phyloP scores from a whole-genome alignment of 148 eudicot species.

The Camellia lanceoleosa region DNA sequence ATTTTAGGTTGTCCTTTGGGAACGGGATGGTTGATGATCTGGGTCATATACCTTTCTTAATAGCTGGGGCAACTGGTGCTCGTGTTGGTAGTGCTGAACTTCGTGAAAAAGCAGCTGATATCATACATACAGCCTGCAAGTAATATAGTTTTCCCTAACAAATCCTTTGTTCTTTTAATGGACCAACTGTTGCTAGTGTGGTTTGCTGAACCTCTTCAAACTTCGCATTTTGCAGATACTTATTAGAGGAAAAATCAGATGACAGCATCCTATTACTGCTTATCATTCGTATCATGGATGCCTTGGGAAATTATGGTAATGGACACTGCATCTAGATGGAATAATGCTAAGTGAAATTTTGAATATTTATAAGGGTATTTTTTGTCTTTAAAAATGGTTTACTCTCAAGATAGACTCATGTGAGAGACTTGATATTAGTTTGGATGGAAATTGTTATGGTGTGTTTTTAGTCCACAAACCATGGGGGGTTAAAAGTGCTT shows the following conservation, averaged over 20 bases:
- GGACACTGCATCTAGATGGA: constrained; percentile 9
- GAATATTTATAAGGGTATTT: too few species aligned
- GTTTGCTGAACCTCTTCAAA: constrained; percentile 25
- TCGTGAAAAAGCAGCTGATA: constrained; percentile 82
- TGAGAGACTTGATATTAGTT: too few species aligned
- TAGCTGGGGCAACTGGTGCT: constrained; percentile 89
- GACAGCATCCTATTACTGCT: constrained; percentile 90
- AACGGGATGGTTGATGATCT: constrained; percentile 55
- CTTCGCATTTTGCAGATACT: constrained; percentile 48
- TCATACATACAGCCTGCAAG: constrained; percentile 85
- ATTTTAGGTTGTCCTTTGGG: constrained; percentile 63
- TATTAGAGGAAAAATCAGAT: constrained; percentile 87
- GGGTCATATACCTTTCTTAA: constrained; percentile 45
- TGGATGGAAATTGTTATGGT: too few species aligned
- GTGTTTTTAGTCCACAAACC: too few species aligned
- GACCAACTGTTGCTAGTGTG: neutral
- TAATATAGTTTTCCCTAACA: constrained; percentile 27
- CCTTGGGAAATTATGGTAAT: constrained; percentile 83
- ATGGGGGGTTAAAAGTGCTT: too few species aligned
- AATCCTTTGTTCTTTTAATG: constrained; percentile 11
- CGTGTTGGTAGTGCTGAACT: constrained; percentile 70
- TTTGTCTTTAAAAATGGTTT: too few species aligned
- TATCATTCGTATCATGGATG: constrained; percentile 80
- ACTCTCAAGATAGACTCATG: too few species aligned
- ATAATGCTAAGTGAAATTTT: neutral